phyloP scores from a whole-genome alignment of 2,329 filamentous ascomycete species.

The Mycocentrospora acerina region DNA sequence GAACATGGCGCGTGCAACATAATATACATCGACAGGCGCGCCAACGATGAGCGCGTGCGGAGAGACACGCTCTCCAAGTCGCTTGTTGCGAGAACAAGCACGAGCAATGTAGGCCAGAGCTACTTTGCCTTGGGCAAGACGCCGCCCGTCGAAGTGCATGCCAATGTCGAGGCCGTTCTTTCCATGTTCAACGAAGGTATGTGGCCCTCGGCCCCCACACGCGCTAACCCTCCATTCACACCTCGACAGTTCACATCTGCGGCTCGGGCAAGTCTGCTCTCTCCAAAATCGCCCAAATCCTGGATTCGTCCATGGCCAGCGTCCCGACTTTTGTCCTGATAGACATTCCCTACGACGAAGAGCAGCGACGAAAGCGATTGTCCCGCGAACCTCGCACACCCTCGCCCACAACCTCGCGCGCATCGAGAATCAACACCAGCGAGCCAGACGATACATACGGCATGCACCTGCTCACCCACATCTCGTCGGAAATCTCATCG shows the following conservation, averaged over 20 bases:
- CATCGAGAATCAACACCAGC: slow-evolving; percentile 29
- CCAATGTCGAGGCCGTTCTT: slow-evolving; percentile 44
- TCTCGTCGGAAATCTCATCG: slow-evolving; percentile 46
- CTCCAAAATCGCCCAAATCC: slow-evolving; percentile 38
- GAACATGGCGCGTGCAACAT: slow-evolving; percentile 49
- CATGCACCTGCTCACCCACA: slow-evolving; percentile 45
- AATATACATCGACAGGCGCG: slow-evolving; percentile 47
- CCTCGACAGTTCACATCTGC: slow-evolving; percentile 43
- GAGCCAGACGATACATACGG: slow-evolving; percentile 47
- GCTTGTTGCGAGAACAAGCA: slow-evolving; percentile 34
- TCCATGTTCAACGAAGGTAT: slow-evolving; percentile 47
- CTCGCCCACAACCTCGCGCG: slow-evolving; percentile 41
- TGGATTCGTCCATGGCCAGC: slow-evolving; percentile 33
- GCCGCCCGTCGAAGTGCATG: slow-evolving; percentile 37
- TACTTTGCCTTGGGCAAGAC: slow-evolving; percentile 39
- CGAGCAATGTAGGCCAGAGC: slow-evolving; percentile 34
- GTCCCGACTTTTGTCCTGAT: slow-evolving; percentile 46
- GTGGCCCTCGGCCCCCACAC: background rate
- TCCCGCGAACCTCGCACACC: slow-evolving; percentile 46
- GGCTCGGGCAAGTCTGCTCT: slow-evolving; percentile 43
- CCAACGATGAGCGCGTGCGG: slow-evolving; percentile 43
- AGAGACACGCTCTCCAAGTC: slow-evolving; percentile 39
- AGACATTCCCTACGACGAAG: slow-evolving; percentile 47
- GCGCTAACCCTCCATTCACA: slow-evolving; percentile 7
- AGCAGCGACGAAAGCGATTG: slow-evolving; percentile 42